Conservation (phyloP, 129 eudicot species). For the Glebionis coronaria region DNA sequence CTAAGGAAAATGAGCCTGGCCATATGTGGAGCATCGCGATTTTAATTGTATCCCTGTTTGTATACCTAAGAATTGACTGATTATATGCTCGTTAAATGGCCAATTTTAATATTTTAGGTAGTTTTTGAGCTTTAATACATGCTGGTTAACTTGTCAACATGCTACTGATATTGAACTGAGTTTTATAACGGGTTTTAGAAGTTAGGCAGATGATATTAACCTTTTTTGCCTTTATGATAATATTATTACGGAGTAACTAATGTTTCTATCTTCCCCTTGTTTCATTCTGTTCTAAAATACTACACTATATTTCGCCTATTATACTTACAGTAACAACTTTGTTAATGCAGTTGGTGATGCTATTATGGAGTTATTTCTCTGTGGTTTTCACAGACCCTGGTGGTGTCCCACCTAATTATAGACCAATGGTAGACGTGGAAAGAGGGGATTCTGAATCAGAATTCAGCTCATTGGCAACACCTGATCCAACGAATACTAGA, state of each 20-base stretch:
- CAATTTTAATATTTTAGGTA: background rate
- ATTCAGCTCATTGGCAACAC: slow-evolving; percentile 41
- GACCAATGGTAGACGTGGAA: slow-evolving; percentile 74
- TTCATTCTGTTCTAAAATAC: slow-evolving; percentile 7
- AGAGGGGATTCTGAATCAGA: slow-evolving; percentile 71
- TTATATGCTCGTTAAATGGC: too few relatives aligned
- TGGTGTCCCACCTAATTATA: slow-evolving; percentile 77
- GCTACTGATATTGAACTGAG: background rate
- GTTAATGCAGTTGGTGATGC: slow-evolving; percentile 76
- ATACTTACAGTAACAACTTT: background rate
- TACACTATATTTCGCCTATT: background rate
- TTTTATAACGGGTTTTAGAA: background rate
- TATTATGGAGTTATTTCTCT: slow-evolving; percentile 91
- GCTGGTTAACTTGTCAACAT: background rate
- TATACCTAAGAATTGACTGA: too few relatives aligned
- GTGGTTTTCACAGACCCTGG: slow-evolving; percentile 94
- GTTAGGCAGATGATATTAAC: background rate
- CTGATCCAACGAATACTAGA: slow-evolving; percentile 44
- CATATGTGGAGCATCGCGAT: too few relatives aligned
- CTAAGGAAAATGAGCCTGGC: too few relatives aligned
- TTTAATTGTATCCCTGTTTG: too few relatives aligned
- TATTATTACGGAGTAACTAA: background rate
- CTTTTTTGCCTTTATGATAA: background rate
- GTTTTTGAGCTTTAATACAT: background rate
- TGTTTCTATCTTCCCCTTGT: background rate